phyloP scores from a whole-genome alignment of 768 basidiomycete genomes.

The Tephrocybe sp. region DNA sequence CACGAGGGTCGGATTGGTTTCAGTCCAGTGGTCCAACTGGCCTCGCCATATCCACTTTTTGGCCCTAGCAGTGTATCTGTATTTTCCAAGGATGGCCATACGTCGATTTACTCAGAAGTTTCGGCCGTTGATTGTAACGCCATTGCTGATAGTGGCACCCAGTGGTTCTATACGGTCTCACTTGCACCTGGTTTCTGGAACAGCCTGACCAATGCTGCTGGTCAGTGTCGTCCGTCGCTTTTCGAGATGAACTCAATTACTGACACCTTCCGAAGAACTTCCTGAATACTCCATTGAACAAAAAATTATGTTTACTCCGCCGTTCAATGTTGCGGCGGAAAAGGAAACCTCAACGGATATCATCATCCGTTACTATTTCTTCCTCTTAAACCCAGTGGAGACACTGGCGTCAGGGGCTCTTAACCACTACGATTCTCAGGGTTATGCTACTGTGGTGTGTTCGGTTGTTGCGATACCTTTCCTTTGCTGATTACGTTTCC shows the following conservation, averaged over 20 bases:
- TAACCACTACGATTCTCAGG: too few relatives aligned
- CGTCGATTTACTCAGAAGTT: slow-evolving; percentile 46
- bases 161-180: slow-evolving; percentile 42
- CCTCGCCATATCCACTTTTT: slow-evolving; percentile 43
- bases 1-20: slow-evolving; percentile 28
- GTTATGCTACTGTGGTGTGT: too few relatives aligned
- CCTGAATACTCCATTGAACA: slow-evolving; percentile 52
- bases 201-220: slow-evolving; percentile 40
- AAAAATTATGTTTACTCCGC: slow-evolving; percentile 35
- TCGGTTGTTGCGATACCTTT: too few relatives aligned
- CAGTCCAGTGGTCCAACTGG: slow-evolving; percentile 47
- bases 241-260: neutral
- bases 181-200: slow-evolving; percentile 55
- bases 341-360: neutral
- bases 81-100: slow-evolving; percentile 33
- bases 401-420: too few relatives aligned
- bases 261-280: slow-evolving; percentile 39
- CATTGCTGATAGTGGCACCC: slow-evolving; percentile 21
- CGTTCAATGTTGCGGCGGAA: too few relatives aligned
- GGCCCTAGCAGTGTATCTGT: slow-evolving; percentile 47
- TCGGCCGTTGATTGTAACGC: slow-evolving; percentile 27
- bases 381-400: too few relatives aligned
- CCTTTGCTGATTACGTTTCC: too few relatives aligned
- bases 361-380: slow-evolving; percentile 4
- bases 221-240: slow-evolving; percentile 29